Percentiles rank a stretch among this genome's conserved stretches.
These are phyloP conservation scores for Solanum bulbocastanum DNA, from an alignment of 257 asterid species.

Conservation along the genomic window DNA sequence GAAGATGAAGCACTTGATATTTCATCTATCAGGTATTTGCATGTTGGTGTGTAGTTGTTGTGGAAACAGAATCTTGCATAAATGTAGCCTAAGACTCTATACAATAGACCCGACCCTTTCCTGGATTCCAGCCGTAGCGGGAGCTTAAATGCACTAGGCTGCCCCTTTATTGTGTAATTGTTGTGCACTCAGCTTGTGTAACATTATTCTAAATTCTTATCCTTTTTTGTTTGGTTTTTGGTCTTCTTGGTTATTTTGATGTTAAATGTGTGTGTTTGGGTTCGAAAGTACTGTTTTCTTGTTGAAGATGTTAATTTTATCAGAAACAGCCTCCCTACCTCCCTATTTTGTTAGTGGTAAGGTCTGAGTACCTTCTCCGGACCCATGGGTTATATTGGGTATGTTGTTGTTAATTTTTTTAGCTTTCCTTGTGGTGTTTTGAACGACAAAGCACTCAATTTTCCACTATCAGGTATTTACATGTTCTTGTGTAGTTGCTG, in stretches of 20 bases:
- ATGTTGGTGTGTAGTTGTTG: background rate
- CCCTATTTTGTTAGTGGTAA: background rate
- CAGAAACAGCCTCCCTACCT: background rate
- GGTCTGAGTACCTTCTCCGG: background rate
- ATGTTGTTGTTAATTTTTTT: background rate
- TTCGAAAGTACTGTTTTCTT: background rate
- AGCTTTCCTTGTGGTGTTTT: background rate
- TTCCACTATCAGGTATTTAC: conserved; percentile 44
- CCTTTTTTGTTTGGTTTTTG: background rate
- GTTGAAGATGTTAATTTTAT: background rate
- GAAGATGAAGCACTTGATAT: conserved; percentile 70
- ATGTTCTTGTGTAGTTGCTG: background rate
- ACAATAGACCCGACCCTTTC: background rate
- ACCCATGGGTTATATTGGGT: background rate
- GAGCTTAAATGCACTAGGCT: background rate
- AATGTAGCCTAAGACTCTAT: background rate
- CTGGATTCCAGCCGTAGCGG: background rate
- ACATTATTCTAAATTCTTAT: background rate
- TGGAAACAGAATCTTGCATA: background rate
- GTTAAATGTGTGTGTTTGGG: background rate
- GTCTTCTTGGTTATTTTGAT: background rate
- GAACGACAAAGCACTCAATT: conserved; percentile 63
- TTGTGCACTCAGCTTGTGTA: background rate
- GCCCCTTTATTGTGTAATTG: background rate
- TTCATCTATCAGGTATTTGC: conserved; percentile 41